A percentile compares a stretch with the other conserved stretches of the same genome.
Evolutionary conservation across 148 eudicot species (phyloP).

Genomic region (Rhododendron griersonianum): DNA sequence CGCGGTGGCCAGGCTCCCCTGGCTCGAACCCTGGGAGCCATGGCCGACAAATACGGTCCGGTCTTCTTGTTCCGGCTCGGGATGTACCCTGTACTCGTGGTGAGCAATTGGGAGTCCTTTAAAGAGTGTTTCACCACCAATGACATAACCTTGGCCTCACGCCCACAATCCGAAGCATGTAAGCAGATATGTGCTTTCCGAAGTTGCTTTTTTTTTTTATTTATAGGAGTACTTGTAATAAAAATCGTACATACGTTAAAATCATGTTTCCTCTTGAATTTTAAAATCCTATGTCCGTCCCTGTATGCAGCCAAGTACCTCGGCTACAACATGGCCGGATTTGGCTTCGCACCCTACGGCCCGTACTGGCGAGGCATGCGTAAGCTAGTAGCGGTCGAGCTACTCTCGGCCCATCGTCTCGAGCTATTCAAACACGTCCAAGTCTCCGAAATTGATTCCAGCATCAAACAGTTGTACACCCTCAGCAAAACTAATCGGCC

Average conservation of each 20-base stretch:
- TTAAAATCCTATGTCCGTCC: not conserved
- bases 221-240: too few relatives aligned
- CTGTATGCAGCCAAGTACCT: not conserved
- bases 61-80: not conserved
- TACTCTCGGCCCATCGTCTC: not conserved
- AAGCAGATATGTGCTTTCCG: not conserved
- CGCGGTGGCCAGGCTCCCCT: not conserved
- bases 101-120: not conserved
- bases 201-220: too few relatives aligned
- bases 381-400: not conserved
- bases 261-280: too few relatives aligned
- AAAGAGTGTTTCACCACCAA: not conserved
- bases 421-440: not conserved
- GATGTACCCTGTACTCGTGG: not conserved
- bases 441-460: not conserved
- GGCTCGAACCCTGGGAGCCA: not conserved
- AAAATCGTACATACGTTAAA: too few relatives aligned
- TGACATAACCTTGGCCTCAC: not conserved
- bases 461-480: not conserved
- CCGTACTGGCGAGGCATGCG: constrained; percentile 5
- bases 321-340: not conserved
- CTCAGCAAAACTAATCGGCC: not conserved
- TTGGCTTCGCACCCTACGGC: not conserved
- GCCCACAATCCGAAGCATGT: not conserved
- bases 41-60: constrained; percentile 7